Evolutionary conservation across 371 early-diverging fungal species (phyloP), one percentile per base, ranked within the genome.

Genomic region (Basidiobolus meristosporus): DNA sequence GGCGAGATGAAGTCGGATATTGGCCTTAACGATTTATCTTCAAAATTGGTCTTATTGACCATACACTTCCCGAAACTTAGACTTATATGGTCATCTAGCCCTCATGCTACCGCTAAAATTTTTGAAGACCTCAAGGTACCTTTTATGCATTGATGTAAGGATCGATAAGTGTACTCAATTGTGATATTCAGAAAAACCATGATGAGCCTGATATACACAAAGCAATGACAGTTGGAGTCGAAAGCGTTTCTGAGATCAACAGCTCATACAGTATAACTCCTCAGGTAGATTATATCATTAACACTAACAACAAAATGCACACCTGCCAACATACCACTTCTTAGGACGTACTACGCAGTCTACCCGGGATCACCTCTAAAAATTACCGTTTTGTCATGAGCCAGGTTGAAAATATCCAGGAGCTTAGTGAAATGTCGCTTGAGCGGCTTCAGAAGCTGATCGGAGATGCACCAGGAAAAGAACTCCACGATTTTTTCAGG

Each of bases 41-140:
- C 78, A 33, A 85, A 87, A 52, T 60, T 98, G 30, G 70, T 71
- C 0, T 45, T 93, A 26, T 59, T 98, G 26, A 70, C 78, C 0
- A 43, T 92, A 28, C 60, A 83, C 2, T 95, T 98, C 49, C 89
- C 90, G 0, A 79, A 75, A 17, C 44, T 98, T 40, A 59, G 74
- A 30, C 53, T 90, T 3, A 65, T 97, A 12, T 98, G 97, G 98
- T 88, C 90, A 11, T 60, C 77, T 7, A 79, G 78, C 48, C 82
- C 88, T 1, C 62, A 74, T 41, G 85, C 79, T 23, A 88, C 90
- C 0, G 90, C 88, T 0, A 70, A 76, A 22, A 73, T 93, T 17
- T 90, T 96, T 49, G 62, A 70, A 28, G 89, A 90, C 46, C 58
- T 96, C 38, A 92, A 96, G 70, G 80, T 78, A 53, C 38, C 31